Evolutionary conservation across 257 asterid species (phyloP).

Genomic region (Solanum paucissectum): DNA sequence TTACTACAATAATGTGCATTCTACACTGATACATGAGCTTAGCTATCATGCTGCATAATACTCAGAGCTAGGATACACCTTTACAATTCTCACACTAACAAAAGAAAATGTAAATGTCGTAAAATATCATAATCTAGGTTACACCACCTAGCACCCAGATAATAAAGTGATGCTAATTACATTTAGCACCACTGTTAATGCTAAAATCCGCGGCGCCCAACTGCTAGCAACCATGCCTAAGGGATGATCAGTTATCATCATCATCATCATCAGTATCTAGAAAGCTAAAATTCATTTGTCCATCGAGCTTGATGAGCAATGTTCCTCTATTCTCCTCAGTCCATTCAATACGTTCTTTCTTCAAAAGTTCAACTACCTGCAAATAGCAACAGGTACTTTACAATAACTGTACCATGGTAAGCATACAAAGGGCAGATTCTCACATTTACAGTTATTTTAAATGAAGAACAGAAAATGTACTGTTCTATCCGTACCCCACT

Average conservation of each 20-base stretch:
- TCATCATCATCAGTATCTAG: slow-evolving; percentile 47
- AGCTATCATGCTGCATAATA: background rate
- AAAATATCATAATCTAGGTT: background rate
- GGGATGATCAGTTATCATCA: slow-evolving; percentile 29
- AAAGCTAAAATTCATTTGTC: slow-evolving; percentile 60
- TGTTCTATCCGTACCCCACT: background rate
- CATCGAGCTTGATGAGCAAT: slow-evolving; percentile 57
- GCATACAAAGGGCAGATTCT: background rate
- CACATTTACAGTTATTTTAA: background rate
- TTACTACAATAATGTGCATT: background rate
- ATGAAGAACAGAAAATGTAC: background rate
- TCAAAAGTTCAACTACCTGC: slow-evolving; percentile 60
- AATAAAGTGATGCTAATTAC: background rate
- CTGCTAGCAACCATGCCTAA: background rate
- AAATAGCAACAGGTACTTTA: background rate
- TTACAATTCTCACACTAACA: background rate
- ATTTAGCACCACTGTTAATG: background rate
- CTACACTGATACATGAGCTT: background rate
- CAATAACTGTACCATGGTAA: background rate
- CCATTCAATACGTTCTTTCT: slow-evolving; percentile 59
- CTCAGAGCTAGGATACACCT: background rate
- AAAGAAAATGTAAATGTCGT: background rate
- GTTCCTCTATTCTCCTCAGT: slow-evolving; percentile 80
- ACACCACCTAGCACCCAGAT: background rate
- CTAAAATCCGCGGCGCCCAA: background rate